A percentile compares a stretch with the other conserved stretches of the same genome.
Evolutionary conservation across 495 filamentous ascomycete genomes (phyloP).

Genomic region (Collariella sp.): DNA sequence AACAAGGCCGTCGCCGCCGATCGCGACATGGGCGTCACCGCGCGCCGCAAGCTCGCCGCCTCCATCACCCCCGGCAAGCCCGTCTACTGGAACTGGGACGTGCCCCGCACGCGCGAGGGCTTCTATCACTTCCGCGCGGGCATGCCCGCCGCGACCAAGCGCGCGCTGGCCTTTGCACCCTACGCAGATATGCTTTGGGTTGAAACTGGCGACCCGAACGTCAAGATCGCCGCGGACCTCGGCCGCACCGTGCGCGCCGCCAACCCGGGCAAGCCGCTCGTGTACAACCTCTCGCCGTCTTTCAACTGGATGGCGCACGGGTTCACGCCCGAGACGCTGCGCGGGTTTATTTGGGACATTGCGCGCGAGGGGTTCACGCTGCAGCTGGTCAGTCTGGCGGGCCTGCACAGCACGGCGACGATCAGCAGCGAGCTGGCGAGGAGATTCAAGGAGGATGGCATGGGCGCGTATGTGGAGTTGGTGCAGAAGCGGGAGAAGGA

Average conservation of each 20-base stretch:
- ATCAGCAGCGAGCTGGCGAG: slow-evolving; percentile 77
- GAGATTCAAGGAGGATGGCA: slow-evolving; percentile 80
- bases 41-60: slow-evolving; percentile 62
- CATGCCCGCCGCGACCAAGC: slow-evolving; percentile 81
- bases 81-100: slow-evolving; percentile 81
- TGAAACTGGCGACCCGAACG: slow-evolving; percentile 82
- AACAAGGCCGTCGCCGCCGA: slow-evolving; percentile 47
- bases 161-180: slow-evolving; percentile 80
- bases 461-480: slow-evolving; percentile 89
- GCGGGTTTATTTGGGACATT: slow-evolving; percentile 91
- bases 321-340: slow-evolving; percentile 68
- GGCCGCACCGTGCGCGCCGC: slow-evolving; percentile 59
- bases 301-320: slow-evolving; percentile 99
- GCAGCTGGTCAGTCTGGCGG: slow-evolving; percentile 86
- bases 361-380: slow-evolving; percentile 89
- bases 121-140: slow-evolving; percentile 94
- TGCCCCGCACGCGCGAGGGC: slow-evolving; percentile 87
- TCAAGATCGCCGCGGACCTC: slow-evolving; percentile 61
- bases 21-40: slow-evolving; percentile 64
- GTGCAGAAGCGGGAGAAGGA: slow-evolving; percentile 88
- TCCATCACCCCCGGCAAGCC: slow-evolving; percentile 47
- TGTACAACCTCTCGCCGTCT: slow-evolving; percentile 91
- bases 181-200: slow-evolving; percentile 96
- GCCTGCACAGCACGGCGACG: slow-evolving; percentile 80
- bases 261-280: slow-evolving; percentile 73